Evolutionary conservation across 768 basidiomycete species (phyloP), one percentile per base, ranked within the genome.

Genomic region (Russula virescens): DNA sequence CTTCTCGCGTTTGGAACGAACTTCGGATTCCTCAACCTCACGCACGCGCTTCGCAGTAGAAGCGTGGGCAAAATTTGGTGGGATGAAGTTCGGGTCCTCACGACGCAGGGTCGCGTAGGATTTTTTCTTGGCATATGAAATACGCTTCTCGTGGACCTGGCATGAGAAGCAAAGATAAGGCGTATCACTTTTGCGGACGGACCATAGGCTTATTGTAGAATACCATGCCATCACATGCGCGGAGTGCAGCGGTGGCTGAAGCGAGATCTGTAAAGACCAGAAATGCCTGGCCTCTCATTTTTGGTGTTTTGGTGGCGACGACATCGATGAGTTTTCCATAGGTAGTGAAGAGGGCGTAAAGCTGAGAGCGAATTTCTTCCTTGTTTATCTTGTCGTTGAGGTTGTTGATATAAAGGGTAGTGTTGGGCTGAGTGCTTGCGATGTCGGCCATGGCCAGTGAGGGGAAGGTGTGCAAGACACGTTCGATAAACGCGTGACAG

Each of bases 151-250:
- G 45, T 28, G 3, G 13, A 43, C 34, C 60, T 52, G 49, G 56
- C 45, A 58, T 68, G 62, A 61, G 64, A 56, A 61, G 31, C 28
- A 47, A n/a, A 59, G 51, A 45, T 28, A 55, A 65, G 61, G 55
- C 57, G 52, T 25, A 62, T 68, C 7, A 35, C 50, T 21, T 21
- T 35, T 64, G 48, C 40, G 40, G n/a, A 79, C 87, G 77, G 74
- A 94, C 94, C 76, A 96, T 81, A 28, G 91, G 89, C 71, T 93
- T 94, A 71, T 93, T 89, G 71, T 96, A 97, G 75, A 96, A 96
- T 28, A 84, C 66, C 84, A 96, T 91, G 58, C 96, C 96, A 70
- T 93, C 89, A 71, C 94, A 89, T 50, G 89, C 92, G 53, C 96
- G 83, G 85, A 98, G 82, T 40, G 96, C 96, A 58, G 92, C 84